phyloP scores from a whole-genome alignment of 2,329 filamentous ascomycete species.

The Lachnellula hyalina region DNA sequence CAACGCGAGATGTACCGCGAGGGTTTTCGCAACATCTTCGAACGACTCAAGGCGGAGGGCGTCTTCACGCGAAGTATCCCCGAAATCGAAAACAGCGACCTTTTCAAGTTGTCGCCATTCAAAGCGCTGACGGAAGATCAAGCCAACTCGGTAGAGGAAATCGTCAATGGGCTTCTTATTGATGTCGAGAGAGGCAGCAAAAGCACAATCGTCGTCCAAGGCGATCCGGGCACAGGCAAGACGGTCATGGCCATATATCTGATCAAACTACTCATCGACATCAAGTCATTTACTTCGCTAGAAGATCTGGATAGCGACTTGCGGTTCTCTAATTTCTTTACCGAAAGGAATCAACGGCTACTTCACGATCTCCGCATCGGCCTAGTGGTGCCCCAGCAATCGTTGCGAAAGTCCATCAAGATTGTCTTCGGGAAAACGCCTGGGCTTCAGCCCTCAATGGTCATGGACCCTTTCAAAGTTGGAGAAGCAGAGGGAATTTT shows the following conservation, averaged over 20 bases:
- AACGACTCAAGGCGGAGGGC: slow-evolving; percentile 11
- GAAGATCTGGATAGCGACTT: slow-evolving; percentile 12
- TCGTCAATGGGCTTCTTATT: slow-evolving; percentile 8
- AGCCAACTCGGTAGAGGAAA: slow-evolving; percentile 10
- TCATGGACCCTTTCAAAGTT: slow-evolving; percentile 11
- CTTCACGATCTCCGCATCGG: slow-evolving; percentile 9
- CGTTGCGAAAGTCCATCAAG: slow-evolving; percentile 12
- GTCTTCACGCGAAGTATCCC: slow-evolving; percentile 11
- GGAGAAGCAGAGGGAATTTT: slow-evolving; percentile 11
- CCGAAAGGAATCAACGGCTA: slow-evolving; percentile 8
- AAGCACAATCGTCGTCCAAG: slow-evolving; percentile 10
- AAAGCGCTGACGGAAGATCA: slow-evolving; percentile 13
- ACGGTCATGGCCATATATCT: slow-evolving; percentile 13
- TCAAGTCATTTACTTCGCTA: slow-evolving; percentile 10
- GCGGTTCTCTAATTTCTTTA: slow-evolving; percentile 10
- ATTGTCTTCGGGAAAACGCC: slow-evolving; percentile 11
- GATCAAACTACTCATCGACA: slow-evolving; percentile 13
- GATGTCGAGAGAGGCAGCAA: slow-evolving; percentile 8
- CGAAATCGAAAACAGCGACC: slow-evolving; percentile 12
- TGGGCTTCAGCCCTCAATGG: slow-evolving; percentile 12
- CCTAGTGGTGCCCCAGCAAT: slow-evolving; percentile 11
- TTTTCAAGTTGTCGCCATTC: slow-evolving; percentile 10
- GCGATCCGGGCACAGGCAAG: slow-evolving; percentile 12
- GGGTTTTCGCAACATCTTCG: slow-evolving; percentile 10
- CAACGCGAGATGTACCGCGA: slow-evolving; percentile 12